phyloP scores from a whole-genome alignment of 208 protist species.

The Acanthamoeba castellanii region DNA sequence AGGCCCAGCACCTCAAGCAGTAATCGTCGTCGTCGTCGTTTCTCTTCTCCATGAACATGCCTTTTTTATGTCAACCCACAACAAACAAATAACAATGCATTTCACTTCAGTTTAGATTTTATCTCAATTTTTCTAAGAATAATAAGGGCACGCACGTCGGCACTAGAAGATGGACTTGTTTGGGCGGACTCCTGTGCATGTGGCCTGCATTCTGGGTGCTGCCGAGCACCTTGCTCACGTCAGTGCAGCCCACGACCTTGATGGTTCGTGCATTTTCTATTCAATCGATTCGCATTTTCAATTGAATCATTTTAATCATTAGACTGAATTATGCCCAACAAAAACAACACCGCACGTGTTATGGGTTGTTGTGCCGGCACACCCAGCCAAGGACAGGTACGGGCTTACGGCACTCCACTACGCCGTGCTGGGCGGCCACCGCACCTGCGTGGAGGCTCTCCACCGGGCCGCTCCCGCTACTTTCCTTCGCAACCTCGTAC shows the following conservation, averaged over 20 bases:
- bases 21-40: background rate
- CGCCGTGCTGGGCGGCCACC: conserved; percentile 9
- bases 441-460: background rate
- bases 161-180: background rate
- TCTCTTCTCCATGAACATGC: no score
- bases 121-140: no score
- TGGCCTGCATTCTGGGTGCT: background rate
- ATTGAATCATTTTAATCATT: no score
- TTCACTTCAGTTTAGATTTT: no score
- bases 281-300: no score
- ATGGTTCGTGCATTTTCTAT: background rate
- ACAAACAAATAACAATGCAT: no score
- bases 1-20: conserved; percentile 50
- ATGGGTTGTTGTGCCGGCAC: no score
- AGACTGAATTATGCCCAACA: no score
- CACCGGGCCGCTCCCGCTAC: background rate
- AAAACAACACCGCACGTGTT: no score
- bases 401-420: conserved; percentile 23
- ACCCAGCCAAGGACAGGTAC: conserved; percentile 45
- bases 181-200: background rate
- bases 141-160: no score
- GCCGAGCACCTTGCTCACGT: background rate
- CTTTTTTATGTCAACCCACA: no score
- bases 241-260: background rate
- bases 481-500: background rate